Evolutionary conservation across 2,329 filamentous ascomycete species (phyloP).

Genomic region (Ceratocystis harringtonii): DNA sequence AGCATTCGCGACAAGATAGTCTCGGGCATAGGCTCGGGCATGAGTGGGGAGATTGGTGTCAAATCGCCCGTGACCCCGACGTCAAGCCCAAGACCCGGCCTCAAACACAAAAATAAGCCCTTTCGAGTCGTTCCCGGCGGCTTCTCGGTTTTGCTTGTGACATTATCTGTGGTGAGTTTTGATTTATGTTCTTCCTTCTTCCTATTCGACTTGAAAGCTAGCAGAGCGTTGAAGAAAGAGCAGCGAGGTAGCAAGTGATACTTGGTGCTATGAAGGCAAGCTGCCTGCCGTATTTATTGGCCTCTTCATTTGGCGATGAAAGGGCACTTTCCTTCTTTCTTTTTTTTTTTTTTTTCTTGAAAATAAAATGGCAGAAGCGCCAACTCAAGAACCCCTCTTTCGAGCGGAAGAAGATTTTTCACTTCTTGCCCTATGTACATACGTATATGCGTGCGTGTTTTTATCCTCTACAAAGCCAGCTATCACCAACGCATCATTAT

Average conservation of each 20-base stretch:
- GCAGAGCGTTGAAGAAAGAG: too few relatives aligned
- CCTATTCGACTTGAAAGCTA: too few relatives aligned
- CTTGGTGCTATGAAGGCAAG: too few relatives aligned
- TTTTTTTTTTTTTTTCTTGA: neutral
- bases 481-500: neutral
- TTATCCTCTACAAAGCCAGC: neutral
- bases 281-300: too few relatives aligned
- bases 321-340: neutral
- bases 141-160: slow-evolving; percentile 10
- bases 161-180: slow-evolving; percentile 13
- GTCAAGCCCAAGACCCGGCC: neutral
- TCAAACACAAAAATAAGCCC: neutral
- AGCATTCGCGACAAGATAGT: neutral
- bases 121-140: neutral
- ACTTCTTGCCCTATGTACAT: neutral
- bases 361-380: neutral
- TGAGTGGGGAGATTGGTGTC: neutral
- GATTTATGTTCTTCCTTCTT: too few relatives aligned
- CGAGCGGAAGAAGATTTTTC: neutral
- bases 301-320: too few relatives aligned
- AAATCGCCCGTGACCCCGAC: neutral
- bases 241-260: too few relatives aligned
- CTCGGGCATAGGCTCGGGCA: neutral
- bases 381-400: neutral
- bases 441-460: neutral